These are phyloP conservation scores for Fusarium cyanostomum DNA, from an alignment of 2,329 filamentous ascomycete genomes.

Conservation along the genomic window DNA sequence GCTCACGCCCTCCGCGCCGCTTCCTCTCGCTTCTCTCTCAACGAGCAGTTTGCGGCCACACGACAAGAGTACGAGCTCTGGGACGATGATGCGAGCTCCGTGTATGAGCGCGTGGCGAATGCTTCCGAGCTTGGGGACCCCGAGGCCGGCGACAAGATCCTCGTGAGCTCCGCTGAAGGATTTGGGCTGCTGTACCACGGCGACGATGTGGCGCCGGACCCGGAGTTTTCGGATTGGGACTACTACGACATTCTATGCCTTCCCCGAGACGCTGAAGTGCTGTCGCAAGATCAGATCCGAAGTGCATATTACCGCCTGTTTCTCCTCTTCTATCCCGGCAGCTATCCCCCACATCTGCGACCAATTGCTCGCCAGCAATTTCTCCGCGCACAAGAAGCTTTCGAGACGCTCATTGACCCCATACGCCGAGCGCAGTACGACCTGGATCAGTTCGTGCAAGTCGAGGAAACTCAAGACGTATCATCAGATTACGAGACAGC, in stretches of 20 bases:
- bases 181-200: constrained; percentile 8
- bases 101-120: constrained; percentile 48
- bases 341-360: constrained; percentile 52
- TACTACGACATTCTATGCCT: constrained; percentile 59
- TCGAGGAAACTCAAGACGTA: constrained; percentile 33
- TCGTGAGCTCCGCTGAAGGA: constrained; percentile 22
- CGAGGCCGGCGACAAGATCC: constrained; percentile 26
- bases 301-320: constrained; percentile 57
- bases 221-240: constrained; percentile 41
- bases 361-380: constrained; percentile 54
- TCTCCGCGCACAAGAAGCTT: constrained; percentile 53
- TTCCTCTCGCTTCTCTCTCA: constrained; percentile 58
- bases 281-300: constrained; percentile 50
- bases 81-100: constrained; percentile 58
- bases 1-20: constrained; percentile 47
- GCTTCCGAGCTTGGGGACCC: constrained; percentile 37
- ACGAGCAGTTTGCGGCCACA: constrained; percentile 59
- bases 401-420: constrained; percentile 59
- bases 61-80: constrained; percentile 58
- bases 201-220: not conserved
- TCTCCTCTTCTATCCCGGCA: constrained; percentile 55
- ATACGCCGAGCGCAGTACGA: constrained; percentile 55
- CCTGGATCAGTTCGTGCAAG: constrained; percentile 38
- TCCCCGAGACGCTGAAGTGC: constrained; percentile 43
- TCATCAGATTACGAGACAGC: constrained; percentile 30